Evolutionary conservation across 176 grass and related monocot species (phyloP), one percentile per base, ranked within the genome.

Genomic region (Phoenix roebelenii): DNA sequence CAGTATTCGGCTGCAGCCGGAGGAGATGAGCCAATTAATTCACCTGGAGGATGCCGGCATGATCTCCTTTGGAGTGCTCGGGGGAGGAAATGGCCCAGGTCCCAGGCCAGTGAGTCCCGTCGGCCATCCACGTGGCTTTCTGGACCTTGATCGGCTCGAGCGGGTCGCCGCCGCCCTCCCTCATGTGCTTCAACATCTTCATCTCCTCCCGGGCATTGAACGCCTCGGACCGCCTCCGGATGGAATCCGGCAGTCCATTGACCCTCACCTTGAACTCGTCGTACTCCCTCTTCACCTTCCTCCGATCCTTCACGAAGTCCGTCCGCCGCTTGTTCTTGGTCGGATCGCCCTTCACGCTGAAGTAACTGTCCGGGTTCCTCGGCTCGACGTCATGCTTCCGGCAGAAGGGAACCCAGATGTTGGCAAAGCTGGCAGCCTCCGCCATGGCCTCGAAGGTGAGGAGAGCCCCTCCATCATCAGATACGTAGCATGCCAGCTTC

Each of bases 91-190:
- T 54, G 1, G 84, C 66, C 93, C 87, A 97, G 0, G 81, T 80
- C 16, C 93, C 93, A 0, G 87, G 93, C 93, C 93, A 97, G 59
- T 97, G 93, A 14, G 86, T 88, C 7, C 93, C 93, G 57, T 97
- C 93, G 3, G 93, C 93, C 93, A 97, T 97, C 93, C 93, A 97
- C 17, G 93, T 97, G 1, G 93, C 93, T 66, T 97, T 97, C 25
- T 80, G 77, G 5, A 97, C 77, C 72, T 97, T 97, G 7, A 88
- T 85, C 25, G 81, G 83, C 49, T 96, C 86, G 0, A 79, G 60
- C n/a, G 78, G 84, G 51, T 97, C 84, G 3, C 58, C 87, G 23
- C 93, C 93, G 1, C 52, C 83, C 73, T 97, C 93, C 18, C 84
- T 89, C 39, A 97, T 76, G 50, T 85, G 81, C 76, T 97, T 97